phyloP scores from a whole-genome alignment of 371 early-diverging fungal species.

The Syncephalis fuscata region DNA sequence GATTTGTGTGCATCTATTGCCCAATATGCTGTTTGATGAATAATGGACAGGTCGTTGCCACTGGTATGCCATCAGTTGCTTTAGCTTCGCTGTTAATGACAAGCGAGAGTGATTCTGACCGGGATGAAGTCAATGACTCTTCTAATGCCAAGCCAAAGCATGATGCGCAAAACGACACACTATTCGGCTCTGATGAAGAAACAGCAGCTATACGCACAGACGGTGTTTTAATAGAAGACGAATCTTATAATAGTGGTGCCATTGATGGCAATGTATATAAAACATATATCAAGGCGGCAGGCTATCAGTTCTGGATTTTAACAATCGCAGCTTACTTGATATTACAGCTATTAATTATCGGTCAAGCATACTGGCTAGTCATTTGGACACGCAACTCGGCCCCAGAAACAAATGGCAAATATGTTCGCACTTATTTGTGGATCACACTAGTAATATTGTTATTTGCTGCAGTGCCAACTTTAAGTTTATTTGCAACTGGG shows the following conservation, averaged over 20 bases:
- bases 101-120: too few relatives aligned
- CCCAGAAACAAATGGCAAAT: too few relatives aligned
- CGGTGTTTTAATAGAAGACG: slow-evolving; percentile 41
- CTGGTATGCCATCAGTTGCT: slow-evolving; percentile 19
- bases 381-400: too few relatives aligned
- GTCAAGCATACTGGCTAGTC: slow-evolving; percentile 15
- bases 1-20: slow-evolving; percentile 49
- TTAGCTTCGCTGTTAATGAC: slow-evolving; percentile 5
- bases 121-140: too few relatives aligned
- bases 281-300: slow-evolving; percentile 41
- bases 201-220: slow-evolving; percentile 5
- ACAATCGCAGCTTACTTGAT: slow-evolving; percentile 25
- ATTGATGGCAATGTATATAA: slow-evolving; percentile 37
- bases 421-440: too few relatives aligned
- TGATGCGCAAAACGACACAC: too few relatives aligned
- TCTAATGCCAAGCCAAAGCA: too few relatives aligned
- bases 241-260: slow-evolving; percentile 41
- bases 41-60: slow-evolving; percentile 24
- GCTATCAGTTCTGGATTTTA: slow-evolving; percentile 37
- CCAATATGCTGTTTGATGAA: slow-evolving; percentile 41
- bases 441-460: too few relatives aligned
- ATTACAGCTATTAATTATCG: slow-evolving; percentile 23
- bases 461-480: too few relatives aligned
- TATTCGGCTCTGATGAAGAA: too few relatives aligned
- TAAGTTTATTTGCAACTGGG: too few relatives aligned